phyloP scores from a whole-genome alignment of 2,329 filamentous ascomycete genomes.

The Ramichloridium luteum region DNA sequence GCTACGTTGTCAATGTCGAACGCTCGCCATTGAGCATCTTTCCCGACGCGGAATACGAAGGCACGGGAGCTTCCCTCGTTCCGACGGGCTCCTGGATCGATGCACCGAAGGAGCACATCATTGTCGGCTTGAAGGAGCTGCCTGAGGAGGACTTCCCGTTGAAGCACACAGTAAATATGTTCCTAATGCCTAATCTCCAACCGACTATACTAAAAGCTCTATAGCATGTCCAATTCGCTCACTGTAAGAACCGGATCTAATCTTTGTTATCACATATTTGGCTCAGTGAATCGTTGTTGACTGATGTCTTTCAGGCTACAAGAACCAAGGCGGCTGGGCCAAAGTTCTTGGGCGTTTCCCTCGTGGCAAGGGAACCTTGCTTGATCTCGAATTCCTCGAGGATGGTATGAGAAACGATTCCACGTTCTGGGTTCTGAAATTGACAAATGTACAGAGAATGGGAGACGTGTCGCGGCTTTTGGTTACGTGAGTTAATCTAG shows the following conservation, averaged over 20 bases:
- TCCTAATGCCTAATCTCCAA: not conserved
- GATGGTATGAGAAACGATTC: conserved; percentile 32
- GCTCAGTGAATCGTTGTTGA: no score
- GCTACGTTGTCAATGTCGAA: conserved; percentile 31
- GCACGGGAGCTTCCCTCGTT: conserved; percentile 28
- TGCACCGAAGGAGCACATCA: conserved; percentile 29
- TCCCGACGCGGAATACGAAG: conserved; percentile 29
- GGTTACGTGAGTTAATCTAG: conserved; percentile 32
- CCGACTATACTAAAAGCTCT: conserved; percentile 3
- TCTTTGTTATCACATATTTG: no score
- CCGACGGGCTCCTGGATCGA: conserved; percentile 30
- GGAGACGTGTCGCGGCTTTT: conserved; percentile 60
- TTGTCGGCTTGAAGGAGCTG: conserved; percentile 32
- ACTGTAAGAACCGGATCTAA: no score
- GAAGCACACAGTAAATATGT: conserved; percentile 46
- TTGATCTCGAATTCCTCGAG: conserved; percentile 78
- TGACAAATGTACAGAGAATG: conserved; percentile 34
- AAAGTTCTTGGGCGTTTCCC: conserved; percentile 68
- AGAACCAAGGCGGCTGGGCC: conserved; percentile 60
- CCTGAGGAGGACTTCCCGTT: conserved; percentile 51
- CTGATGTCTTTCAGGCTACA: conserved; percentile 21
- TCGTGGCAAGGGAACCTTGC: conserved; percentile 60
- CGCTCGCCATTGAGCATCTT: conserved; percentile 29
- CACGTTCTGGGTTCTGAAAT: not conserved
- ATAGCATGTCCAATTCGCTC: conserved; percentile 28